These are phyloP conservation scores for Boechera stricta DNA, from an alignment of 345 rosid genomes.

Conservation along the genomic window DNA sequence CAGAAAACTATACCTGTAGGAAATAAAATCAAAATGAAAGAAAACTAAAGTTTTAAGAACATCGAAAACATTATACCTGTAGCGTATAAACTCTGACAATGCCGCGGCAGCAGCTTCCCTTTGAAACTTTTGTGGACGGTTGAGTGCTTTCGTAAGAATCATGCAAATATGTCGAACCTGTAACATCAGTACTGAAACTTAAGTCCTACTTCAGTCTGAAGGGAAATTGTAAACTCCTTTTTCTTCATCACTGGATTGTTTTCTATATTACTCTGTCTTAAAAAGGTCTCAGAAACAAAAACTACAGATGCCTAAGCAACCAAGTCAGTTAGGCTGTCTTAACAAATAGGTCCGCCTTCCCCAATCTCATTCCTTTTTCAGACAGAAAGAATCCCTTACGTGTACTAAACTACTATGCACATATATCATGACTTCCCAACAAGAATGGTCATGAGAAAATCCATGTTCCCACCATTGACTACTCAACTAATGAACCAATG, in stretches of 20 bases:
- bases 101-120: slow-evolving; percentile 99
- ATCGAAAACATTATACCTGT: slow-evolving; percentile 59
- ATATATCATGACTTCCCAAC: slow-evolving; percentile 20
- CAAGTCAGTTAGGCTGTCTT: slow-evolving; percentile 13
- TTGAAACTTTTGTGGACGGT: slow-evolving; percentile 70
- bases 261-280: neutral
- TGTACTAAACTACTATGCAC: slow-evolving; percentile 10
- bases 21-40: slow-evolving; percentile 3
- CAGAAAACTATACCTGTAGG: neutral
- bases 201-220: slow-evolving; percentile 23
- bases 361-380: slow-evolving; percentile 1
- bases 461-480: slow-evolving; percentile 13
- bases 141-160: slow-evolving; percentile 76
- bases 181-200: slow-evolving; percentile 34
- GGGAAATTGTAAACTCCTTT: slow-evolving; percentile 23
- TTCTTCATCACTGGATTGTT: slow-evolving; percentile 6
- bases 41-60: neutral
- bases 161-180: slow-evolving; percentile 82
- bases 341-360: neutral
- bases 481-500: slow-evolving; percentile 18
- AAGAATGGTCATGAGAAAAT: slow-evolving; percentile 27
- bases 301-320: slow-evolving; percentile 4
- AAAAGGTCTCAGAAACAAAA: slow-evolving; percentile 9
- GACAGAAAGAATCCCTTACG: slow-evolving; percentile 6
- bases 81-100: slow-evolving; percentile 84